phyloP scores from a whole-genome alignment of 345 rosid species.

The Brassica rapa region DNA sequence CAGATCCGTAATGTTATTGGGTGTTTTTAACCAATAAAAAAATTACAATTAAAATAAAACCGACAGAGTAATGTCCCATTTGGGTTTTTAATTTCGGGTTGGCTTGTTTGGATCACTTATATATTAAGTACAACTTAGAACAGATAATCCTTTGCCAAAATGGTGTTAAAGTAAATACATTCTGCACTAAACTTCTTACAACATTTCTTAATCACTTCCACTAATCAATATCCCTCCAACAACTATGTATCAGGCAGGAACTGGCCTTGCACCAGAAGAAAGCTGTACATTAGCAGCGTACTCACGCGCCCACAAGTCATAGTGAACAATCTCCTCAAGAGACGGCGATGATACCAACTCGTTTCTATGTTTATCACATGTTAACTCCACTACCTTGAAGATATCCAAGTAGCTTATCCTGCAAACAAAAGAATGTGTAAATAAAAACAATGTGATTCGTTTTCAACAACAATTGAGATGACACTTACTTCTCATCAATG shows the following conservation, averaged over 20 bases:
- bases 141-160: slow-evolving; percentile 24
- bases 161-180: background rate
- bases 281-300: slow-evolving; percentile 59
- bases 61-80: background rate
- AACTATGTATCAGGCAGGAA: slow-evolving; percentile 27
- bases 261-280: slow-evolving; percentile 54
- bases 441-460: background rate
- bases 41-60: no score
- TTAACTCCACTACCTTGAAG: slow-evolving; percentile 87
- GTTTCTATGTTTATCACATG: slow-evolving; percentile 69
- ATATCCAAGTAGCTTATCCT: slow-evolving; percentile 91
- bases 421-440: slow-evolving; percentile 14
- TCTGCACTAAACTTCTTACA: background rate
- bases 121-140: slow-evolving; percentile 14
- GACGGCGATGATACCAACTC: slow-evolving; percentile 74
- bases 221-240: background rate
- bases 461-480: background rate
- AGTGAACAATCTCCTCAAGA: slow-evolving; percentile 85
- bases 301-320: slow-evolving; percentile 88
- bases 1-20: no score
- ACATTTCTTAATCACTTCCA: background rate
- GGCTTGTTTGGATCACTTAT: slow-evolving; percentile 22
- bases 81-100: slow-evolving; percentile 6
- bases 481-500: slow-evolving; percentile 60
- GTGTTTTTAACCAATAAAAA: no score